A percentile compares a stretch with the other conserved stretches of the same genome.
Conservation (phyloP, 2,329 filamentous ascomycete species). For the Pseudogymnoascus sp. region DNA sequence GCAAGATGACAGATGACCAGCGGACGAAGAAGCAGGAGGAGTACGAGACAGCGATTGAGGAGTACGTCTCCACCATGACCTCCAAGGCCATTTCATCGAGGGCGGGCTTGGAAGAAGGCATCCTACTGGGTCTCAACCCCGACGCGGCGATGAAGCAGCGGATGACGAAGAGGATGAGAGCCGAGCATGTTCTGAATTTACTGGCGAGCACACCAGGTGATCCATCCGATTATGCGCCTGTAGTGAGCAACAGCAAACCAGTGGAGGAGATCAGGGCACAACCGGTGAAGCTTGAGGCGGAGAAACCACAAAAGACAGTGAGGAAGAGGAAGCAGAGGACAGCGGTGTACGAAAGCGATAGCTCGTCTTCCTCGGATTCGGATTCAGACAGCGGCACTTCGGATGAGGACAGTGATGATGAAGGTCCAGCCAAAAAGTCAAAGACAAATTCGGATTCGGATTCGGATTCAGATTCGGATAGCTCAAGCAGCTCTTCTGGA, state of each 20-base stretch:
- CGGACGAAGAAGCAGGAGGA: conserved; percentile 42
- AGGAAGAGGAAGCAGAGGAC: conserved; percentile 38
- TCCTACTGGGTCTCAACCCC: conserved; percentile 27
- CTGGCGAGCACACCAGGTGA: conserved; percentile 35
- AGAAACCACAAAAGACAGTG: conserved; percentile 37
- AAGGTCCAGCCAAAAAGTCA: not conserved
- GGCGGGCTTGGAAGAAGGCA: conserved; percentile 24
- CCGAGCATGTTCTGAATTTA: conserved; percentile 48
- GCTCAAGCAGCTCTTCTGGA: conserved; percentile 21
- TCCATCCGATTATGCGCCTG: not conserved
- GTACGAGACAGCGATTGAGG: conserved; percentile 42
- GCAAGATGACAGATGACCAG: conserved; percentile 36
- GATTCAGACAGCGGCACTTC: conserved; percentile 4
- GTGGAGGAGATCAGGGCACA: conserved; percentile 17
- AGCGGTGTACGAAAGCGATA: conserved; percentile 17
- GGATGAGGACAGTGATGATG: not conserved
- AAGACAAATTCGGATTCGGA: conserved; percentile 9
- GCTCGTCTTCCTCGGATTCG: conserved; percentile 18
- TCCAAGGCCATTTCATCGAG: conserved; percentile 13
- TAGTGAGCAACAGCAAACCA: conserved; percentile 9
- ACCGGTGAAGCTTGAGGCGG: conserved; percentile 37
- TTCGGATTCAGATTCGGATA: conserved; percentile 12
- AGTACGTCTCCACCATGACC: conserved; percentile 25
- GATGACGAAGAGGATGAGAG: conserved; percentile 54
- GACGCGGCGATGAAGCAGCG: conserved; percentile 46